Conservation (phyloP, 495 filamentous ascomycete species). For the Rhypophila decipiens region DNA sequence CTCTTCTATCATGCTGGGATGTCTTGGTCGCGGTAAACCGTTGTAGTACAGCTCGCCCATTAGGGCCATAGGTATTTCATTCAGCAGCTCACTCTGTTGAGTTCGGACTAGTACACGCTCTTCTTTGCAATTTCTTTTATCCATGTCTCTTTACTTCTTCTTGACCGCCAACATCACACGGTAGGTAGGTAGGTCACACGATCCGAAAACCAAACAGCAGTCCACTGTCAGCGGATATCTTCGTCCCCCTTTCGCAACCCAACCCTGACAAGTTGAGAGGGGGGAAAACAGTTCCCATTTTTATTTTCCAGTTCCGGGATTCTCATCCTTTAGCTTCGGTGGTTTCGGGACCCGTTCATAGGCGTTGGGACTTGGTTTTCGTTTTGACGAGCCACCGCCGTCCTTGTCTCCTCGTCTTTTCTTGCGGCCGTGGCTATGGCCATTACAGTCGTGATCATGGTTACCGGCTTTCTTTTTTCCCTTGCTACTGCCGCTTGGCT, state of each 20-base stretch:
- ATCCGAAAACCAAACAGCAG: too few species aligned
- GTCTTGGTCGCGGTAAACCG: too few species aligned
- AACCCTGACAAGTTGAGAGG: too few species aligned
- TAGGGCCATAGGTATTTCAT: too few species aligned
- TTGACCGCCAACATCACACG: too few species aligned
- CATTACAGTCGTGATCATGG: constrained; percentile 31
- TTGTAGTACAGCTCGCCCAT: too few species aligned
- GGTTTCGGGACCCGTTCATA: constrained; percentile 86
- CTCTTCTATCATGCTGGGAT: too few species aligned
- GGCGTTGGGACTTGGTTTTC: constrained; percentile 79
- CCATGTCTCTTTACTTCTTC: neutral
- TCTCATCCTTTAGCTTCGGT: constrained; percentile 24
- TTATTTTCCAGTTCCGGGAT: too few species aligned
- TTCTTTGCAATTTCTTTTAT: neutral
- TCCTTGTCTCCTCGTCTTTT: constrained; percentile 14
- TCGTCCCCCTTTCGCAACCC: too few species aligned
- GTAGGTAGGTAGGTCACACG: too few species aligned
- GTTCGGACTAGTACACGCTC: neutral
- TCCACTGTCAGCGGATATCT: too few species aligned
- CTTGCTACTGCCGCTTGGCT: constrained; percentile 10
- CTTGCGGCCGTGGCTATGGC: constrained; percentile 22
- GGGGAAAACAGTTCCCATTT: too few species aligned
- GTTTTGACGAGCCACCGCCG: constrained; percentile 23
- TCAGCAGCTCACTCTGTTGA: neutral
- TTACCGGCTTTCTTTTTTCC: constrained; percentile 20